These are phyloP conservation scores for Incumbomyces lentus DNA, from an alignment of 2,329 filamentous ascomycete species.

Conservation along the genomic window DNA sequence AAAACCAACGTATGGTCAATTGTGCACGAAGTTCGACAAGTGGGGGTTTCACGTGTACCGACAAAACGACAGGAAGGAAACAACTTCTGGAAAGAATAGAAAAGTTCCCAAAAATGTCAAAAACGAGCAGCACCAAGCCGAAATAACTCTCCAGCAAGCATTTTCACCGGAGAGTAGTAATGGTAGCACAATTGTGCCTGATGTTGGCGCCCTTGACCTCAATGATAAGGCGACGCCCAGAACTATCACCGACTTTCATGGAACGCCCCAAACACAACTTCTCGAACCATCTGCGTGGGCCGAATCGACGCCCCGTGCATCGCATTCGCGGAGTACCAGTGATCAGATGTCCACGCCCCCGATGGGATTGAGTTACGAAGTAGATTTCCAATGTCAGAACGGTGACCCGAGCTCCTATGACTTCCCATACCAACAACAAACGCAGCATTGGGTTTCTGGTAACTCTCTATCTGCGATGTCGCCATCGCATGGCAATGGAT, in stretches of 20 bases:
- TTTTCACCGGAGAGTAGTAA: conserved; percentile 6
- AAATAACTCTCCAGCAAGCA: background rate
- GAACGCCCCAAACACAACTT: conserved; percentile 2
- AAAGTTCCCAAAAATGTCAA: background rate
- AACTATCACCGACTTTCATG: background rate
- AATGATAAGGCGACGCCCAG: conserved; percentile 4
- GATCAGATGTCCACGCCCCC: conserved; percentile 2
- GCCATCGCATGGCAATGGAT: conserved; percentile 2
- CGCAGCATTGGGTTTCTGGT: background rate
- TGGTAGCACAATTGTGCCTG: conserved; percentile 6
- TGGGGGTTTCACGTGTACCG: conserved; percentile 6
- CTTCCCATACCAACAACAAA: background rate
- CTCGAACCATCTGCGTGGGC: background rate
- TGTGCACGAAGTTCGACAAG: conserved; percentile 7
- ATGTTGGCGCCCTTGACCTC: background rate
- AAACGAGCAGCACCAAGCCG: background rate
- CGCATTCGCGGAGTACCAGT: background rate
- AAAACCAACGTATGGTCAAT: conserved; percentile 7
- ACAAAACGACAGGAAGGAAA: conserved; percentile 3
- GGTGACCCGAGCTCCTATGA: background rate
- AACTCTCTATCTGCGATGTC: background rate
- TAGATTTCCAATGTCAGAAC: background rate
- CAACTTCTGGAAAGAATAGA: background rate
- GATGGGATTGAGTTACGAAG: background rate
- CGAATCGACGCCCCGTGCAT: conserved; percentile 1